Evolutionary conservation across 2,329 filamentous ascomycete species (phyloP).

Genomic region (Aspergillus sp.): DNA sequence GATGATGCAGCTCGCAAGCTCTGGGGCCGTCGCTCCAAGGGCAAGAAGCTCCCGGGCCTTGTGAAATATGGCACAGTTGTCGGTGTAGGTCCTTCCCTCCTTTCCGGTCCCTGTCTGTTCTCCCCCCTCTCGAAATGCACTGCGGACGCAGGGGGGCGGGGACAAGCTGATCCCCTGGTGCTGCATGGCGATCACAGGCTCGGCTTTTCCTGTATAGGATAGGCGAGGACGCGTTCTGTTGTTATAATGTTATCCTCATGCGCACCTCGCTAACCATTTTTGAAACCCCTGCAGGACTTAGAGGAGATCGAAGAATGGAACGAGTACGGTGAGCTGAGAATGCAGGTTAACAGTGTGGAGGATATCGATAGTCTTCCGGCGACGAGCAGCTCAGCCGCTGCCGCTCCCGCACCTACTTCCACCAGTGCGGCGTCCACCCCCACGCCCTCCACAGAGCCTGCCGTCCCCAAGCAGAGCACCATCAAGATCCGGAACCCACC

Average conservation of each 20-base stretch:
- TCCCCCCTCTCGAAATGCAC: background rate
- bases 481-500: conserved; percentile 43
- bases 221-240: too few relatives aligned
- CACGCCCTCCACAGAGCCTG: conserved; percentile 15
- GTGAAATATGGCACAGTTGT: conserved; percentile 84
- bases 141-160: background rate
- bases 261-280: conserved; percentile 6
- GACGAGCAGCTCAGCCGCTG: conserved; percentile 22
- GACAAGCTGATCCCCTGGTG: background rate
- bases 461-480: conserved; percentile 30
- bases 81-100: conserved; percentile 61
- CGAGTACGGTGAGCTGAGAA: conserved; percentile 91
- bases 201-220: too few relatives aligned
- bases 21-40: conserved; percentile 80
- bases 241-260: background rate
- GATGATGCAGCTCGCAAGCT: conserved; percentile 85
- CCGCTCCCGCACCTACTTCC: conserved; percentile 22
- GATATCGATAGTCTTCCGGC: conserved; percentile 32
- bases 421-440: conserved; percentile 23
- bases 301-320: conserved; percentile 98
- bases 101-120: background rate
- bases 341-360: conserved; percentile 62
- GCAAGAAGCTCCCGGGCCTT: conserved; percentile 83
- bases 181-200: background rate
- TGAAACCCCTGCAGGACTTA: conserved; percentile 63